Base-by-base conservation (phyloP, 108 stramenopile genomes). In the Parietichytrium sp. region DNA sequence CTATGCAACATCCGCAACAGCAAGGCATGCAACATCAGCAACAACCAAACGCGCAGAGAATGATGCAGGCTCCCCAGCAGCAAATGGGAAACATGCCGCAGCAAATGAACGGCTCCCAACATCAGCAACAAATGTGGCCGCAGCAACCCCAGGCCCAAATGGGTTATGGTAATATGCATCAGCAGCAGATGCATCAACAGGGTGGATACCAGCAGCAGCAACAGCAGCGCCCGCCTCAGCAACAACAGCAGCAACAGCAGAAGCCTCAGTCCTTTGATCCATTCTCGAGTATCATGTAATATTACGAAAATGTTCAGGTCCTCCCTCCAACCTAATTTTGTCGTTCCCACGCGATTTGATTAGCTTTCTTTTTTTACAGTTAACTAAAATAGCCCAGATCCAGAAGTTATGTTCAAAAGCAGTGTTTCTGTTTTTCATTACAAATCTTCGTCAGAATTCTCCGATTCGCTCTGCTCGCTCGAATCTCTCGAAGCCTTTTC, bases 71-170 rank as follows among this genome's bases (percentile, higher is more conserved):
- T 50, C 49, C 16, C 18, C n/a, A 50, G 18, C n/a, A 16, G 16
- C n/a, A 16, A 50, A 50, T 18, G 18, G 49, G 49, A 50, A 18
- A 50, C 49, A n/a, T 16, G 16, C 49, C 16, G 49, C n/a, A 16
- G n/a, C 16, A 50, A 18, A 16, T 18, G 49, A 16, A 50, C 18
- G 18, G n/a, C 16, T 72, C 36, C 20, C 61, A 72, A 27, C 61
- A 72, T 12, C 61, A 72, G 42, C 54, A 55, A 55, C 54, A 55
- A 26, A 27, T 27, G n/a, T n/a, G n/a, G n/a, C n/a, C n/a, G n/a
- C n/a, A n/a, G 26, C 13, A 13, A 29, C 29, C 20, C 29, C 25
- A 20, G 49, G 49, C 49, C 49, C 16, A n/a, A 16, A 50, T 18
- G 18, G n/a, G n/a, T 50, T 50, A 16, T 50, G 49, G 18, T 18